Base-by-base conservation (phyloP, 345 rosid species). In the Euphorbia tirucalli region DNA sequence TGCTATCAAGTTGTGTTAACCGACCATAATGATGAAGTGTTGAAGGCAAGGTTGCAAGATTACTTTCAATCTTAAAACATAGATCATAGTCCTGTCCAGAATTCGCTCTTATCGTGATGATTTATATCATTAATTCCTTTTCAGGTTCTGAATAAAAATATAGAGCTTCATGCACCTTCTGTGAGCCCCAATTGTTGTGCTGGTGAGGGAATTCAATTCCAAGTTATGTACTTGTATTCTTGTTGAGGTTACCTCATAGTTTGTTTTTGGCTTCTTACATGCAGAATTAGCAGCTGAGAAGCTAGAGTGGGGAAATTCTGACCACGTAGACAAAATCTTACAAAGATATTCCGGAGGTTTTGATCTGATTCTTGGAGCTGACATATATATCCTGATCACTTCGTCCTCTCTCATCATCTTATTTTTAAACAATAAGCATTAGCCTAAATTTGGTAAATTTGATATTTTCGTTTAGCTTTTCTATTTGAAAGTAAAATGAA, bases 281-380 rank as follows among this genome's bases (percentile, higher is more conserved):
- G 79, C 89, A 92, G 97, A 81, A 74, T 49, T 89, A 72, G 86
- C 76, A 39, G 91, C 89, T 65, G 92, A 86, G 81, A 92, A 92
- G 88, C 85, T 94, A 62, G 97, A 94, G 54, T 94, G 96, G 96
- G 98, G 96, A 83, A 85, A 90, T 72, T 69, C 75, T 48, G 86
- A 85, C 78, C 95, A 89, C 57, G 71, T 87, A 32, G 74, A 83
- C 73, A 82, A 83, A 68, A 87, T 92, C 74, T 71, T 89, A 64
- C 75, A 81, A 64, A 87, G 81, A 79, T 81, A 83, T 60, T 56
- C 83, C 0, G 85, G 75, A 24, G 98, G 96, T 57, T 94, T 94
- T 71, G 98, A 94, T 83, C 83, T 92, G 65, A 86, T 94, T 61
- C 93, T 94, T 76, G 98, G 98, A 70, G 98, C 97, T 74, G 97